Evolutionary conservation across 2,329 filamentous ascomycete species (phyloP), one percentile per base, ranked within the genome.

Genomic region (Pseudogymnoascus sp.): DNA sequence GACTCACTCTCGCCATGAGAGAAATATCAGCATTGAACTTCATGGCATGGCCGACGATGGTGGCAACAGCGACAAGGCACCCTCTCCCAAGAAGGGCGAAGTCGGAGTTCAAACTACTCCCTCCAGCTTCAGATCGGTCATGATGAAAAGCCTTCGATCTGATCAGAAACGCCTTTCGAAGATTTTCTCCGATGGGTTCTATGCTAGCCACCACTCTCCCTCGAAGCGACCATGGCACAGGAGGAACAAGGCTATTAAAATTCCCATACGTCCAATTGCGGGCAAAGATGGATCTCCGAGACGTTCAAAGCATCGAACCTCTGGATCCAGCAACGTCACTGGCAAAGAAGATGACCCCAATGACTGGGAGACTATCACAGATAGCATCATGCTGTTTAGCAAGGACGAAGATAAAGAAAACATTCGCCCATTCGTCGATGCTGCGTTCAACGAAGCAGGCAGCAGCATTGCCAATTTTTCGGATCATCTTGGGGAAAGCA

Each of bases 341-440:
- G 50, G 50, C 50, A 61, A 65, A 14, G 62, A 67, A 31, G 68
- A 69, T 59, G 66, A 70, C 28, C 50, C 24, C 6, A 67, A 71
- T 53, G 72, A 73, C 61, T 73, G 72, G 72, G 70, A 72, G 60
- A 73, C 72, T 4, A 68, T 73, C 12, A 68, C 64, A 24, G 69
- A 70, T 8, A 72, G 70, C 46, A 63, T 53, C 10, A 33, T 31
- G 10, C 31, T 46, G 2, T 33, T 16, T 19, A 56, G 28, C 28
- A 56, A 16, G 14, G 24, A 56, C 8, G n/a, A n/a, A 2, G 50
- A 40, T 16, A 40, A 63, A n/a, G 35, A 37, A 11, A 63, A 35
- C 12, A 62, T 60, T n/a, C 40, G 65, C 11, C 60, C 41, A n/a
- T 28, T 50, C 14, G 61, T 68, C 59, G 66, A 65, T 22, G 65